Evolutionary conservation across 1,139 yeast species (phyloP), one percentile per base, ranked within the genome.

Genomic region (Geotrichum cucujoidarum): DNA sequence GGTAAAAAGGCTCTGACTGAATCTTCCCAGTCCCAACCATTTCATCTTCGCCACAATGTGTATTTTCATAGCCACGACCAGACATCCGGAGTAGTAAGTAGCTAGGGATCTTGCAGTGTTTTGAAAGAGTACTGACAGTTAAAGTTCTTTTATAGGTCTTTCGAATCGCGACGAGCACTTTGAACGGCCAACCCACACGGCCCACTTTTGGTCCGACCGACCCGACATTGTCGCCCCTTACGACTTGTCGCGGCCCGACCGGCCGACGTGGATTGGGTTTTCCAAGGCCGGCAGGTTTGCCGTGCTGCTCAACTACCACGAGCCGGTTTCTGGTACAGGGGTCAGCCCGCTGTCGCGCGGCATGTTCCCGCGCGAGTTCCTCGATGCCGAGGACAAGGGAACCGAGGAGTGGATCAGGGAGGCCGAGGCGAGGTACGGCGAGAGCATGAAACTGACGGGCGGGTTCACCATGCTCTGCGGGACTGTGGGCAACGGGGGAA

Each of bases 231-330:
- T 88, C 13, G 76, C 86, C 6, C 97, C 97, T 0, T 68, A 75
- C 32, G 97, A 90, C 64, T 62, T 84, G 57, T 88, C 83, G 1
- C 68, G 92, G 47, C 66, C 70, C 0, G 90, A 80, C 54, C 87
- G 79, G 57, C 97, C 97, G 0, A 86, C 96, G 0, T 90, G 98
- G 97, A 77, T 87, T 1, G 97, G 95, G 0, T 75, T 84, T 1
- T 75, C 80, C 40, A 69, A 69, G 27, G 63, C 61, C 2, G 92
- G 92, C 0, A 74, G 77, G 51, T 55, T 89, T 1, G 85, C 95
- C 0, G 84, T 83, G 1, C 71, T 90, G 37, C 80, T 90, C 20
- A 90, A 90, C 62, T 81, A 77, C 59, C 69, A 61, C 39, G 87
- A 60, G 5, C n/a, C n/a, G n/a, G n/a, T n/a, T n/a, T n/a, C n/a